Evolutionary conservation across 169 alveolate species (phyloP), one percentile per base, ranked within the genome.

Genomic region (Perkinsus marinus): DNA sequence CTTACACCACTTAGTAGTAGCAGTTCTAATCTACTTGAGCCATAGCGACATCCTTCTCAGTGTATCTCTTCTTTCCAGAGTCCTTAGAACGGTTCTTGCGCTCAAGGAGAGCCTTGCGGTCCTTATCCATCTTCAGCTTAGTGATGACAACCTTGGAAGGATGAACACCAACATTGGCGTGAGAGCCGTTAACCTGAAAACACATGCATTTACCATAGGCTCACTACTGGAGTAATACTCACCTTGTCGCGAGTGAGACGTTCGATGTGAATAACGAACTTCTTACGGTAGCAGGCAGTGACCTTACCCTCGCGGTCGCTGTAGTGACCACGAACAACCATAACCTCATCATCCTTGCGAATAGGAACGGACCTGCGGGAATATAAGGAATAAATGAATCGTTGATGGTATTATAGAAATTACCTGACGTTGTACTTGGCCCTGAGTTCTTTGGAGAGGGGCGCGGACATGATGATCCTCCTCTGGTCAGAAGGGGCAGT

Each of bases 271-370:
- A 99, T 97, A 94, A 95, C 95, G 98, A 97, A 98, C 97, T 98
- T 98, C 97, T 98, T 98, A 95, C 99, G 98, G 97, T 98, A 98
- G 91, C 98, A 99, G 94, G 96, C 96, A 90, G 98, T 97, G 92
- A 99, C 99, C 95, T 97, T 98, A 91, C 99, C 99, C 95, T 97
- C 99, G 90, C 99, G 98, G 92, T 98, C 99, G 95, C 98, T 99
- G 94, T 92, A 95, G 93, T 95, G 96, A 38, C 99, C 99, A 92
- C 99, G 96, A 90, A 98, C 98, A 92, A 99, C 97, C 97, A 97
- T 97, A 91, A 99, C 99, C 93, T 98, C 99, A 93, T 99, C 99
- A 91, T 98, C 99, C 95, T 98, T 98, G 93, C 99, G 97, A 91
- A 99, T 97, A 92, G 99, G 99, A 92, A 99, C 96, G 7, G 99